Base-by-base conservation (phyloP, 176 grass and related monocot genomes). In the Aegilops sharonensis region DNA sequence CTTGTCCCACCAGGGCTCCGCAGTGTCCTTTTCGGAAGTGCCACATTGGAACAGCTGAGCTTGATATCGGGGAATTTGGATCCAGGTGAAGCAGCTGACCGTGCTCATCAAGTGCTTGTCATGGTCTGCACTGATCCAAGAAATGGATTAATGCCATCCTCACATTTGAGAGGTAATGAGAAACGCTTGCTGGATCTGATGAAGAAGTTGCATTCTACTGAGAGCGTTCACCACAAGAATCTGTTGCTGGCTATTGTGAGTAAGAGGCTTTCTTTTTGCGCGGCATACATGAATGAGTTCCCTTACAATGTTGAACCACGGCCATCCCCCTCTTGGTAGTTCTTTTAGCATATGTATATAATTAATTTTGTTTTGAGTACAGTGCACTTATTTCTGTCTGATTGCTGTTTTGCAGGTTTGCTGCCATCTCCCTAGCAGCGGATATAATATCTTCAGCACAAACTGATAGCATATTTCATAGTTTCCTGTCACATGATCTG, bases 11-110 rank as follows among this genome's bases (percentile, higher is more conserved):
- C 95, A 48, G 91, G 91, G 6, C 85, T 98, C 18, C 87, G 95
- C 76, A 98, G 95, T 77, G 95, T 98, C 69, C 90, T 98, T 82
- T 95, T 98, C 89, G 95, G 95, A 34, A 98, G 91, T 73, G 89
- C 78, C 48, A 95, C 95, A 79, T 79, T 98, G 61, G 95, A 98
- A 84, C 91, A 98, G 77, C 64, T 98, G 52, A 93, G 91, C 79
- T 81, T 83, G 59, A 92, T 98, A 32, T 98, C 95, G 2, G 88
- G 95, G 77, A 98, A 95, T 91, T 71, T 67, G 42, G 85, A 87
- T 64, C 72, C 80, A 31, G 90, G 93, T 35, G 65, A 37, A 80
- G 85, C 83, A 76, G 93, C 93, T 84, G 93, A 89, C 56, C 57
- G 88, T 77, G 93, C 93, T 32, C 88, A 98, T 89, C 88, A 94